These are phyloP conservation scores for Fusarium citri DNA, from an alignment of 2,329 filamentous ascomycete species.

Conservation along the genomic window DNA sequence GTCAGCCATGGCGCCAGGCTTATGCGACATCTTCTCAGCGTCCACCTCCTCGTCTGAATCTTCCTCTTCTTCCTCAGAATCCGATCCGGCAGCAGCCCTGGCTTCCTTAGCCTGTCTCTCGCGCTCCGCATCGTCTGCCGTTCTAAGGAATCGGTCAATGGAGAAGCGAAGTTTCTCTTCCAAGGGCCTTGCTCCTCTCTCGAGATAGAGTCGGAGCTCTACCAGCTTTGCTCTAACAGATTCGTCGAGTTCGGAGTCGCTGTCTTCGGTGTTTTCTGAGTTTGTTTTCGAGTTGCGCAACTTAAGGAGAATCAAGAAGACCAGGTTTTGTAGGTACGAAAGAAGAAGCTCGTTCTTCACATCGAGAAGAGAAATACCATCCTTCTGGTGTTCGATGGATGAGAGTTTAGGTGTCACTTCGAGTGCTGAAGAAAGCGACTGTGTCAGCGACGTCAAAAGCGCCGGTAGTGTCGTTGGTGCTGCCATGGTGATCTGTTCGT, in stretches of 20 bases:
- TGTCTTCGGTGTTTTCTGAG: conserved; percentile 44
- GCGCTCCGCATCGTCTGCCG: conserved; percentile 78
- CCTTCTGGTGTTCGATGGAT: conserved; percentile 76
- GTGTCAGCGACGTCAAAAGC: conserved; percentile 65
- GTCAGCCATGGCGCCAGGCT: conserved; percentile 48
- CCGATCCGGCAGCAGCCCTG: conserved; percentile 43
- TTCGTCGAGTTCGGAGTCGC: conserved; percentile 64
- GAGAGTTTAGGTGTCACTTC: conserved; percentile 73
- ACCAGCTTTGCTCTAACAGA: conserved; percentile 87
- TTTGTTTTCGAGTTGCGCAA: conserved; percentile 67
- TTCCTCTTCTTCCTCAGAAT: conserved; percentile 49
- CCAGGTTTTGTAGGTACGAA: conserved; percentile 93
- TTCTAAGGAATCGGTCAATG: conserved; percentile 92
- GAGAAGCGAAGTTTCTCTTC: conserved; percentile 94
- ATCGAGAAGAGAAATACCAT: conserved; percentile 94
- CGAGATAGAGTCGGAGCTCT: conserved; percentile 90
- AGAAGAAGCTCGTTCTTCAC: conserved; percentile 97
- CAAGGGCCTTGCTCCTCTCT: conserved; percentile 89
- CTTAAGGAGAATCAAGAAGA: conserved; percentile 86
- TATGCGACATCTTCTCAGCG: conserved; percentile 45
- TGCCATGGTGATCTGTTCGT: conserved; percentile 56
- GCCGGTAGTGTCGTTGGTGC: conserved; percentile 61
- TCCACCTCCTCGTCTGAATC: conserved; percentile 54
- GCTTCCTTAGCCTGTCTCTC: conserved; percentile 52
- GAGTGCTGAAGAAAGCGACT: conserved; percentile 71